Percentiles rank a stretch among this genome's conserved stretches.
Evolutionary conservation across 495 filamentous ascomycete genomes (phyloP).

Genomic region (Neurospora cerealis): DNA sequence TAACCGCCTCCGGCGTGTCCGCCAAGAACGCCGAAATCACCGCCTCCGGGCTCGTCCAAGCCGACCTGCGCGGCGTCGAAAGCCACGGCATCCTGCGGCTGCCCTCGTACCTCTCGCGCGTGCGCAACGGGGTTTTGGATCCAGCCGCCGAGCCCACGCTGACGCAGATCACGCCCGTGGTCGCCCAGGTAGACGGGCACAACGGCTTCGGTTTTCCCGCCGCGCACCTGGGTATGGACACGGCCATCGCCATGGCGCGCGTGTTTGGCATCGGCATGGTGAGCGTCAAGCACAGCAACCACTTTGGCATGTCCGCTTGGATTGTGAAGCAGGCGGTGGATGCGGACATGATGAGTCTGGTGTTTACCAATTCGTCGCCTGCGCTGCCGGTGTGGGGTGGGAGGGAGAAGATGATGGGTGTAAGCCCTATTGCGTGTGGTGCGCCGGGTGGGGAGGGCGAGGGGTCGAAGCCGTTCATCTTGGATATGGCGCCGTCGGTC

Average conservation of each 20-base stretch:
- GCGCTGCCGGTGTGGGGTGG: conserved; percentile 69
- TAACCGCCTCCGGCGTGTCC: conserved; percentile 49
- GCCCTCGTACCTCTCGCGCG: conserved; percentile 61
- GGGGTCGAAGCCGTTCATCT: conserved; percentile 44
- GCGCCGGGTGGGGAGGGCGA: conserved; percentile 48
- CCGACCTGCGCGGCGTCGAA: conserved; percentile 70
- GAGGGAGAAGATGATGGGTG: conserved; percentile 56
- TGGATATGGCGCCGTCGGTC: conserved; percentile 70
- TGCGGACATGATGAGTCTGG: conserved; percentile 60
- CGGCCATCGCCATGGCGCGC: conserved; percentile 54
- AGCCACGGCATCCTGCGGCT: conserved; percentile 70
- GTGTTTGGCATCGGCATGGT: conserved; percentile 64
- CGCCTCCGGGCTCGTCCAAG: conserved; percentile 54
- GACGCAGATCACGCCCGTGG: conserved; percentile 52
- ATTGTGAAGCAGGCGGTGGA: conserved; percentile 65
- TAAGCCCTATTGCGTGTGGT: conserved; percentile 69
- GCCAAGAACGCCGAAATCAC: conserved; percentile 45
- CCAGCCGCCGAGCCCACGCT: conserved; percentile 46
- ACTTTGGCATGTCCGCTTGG: conserved; percentile 77
- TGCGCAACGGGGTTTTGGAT: conserved; percentile 55
- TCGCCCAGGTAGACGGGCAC: conserved; percentile 53
- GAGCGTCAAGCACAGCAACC: conserved; percentile 62
- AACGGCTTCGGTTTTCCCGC: conserved; percentile 70
- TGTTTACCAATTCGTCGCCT: conserved; percentile 71
- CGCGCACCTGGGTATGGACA: conserved; percentile 51